Evolutionary conservation across 148 eudicot species (phyloP).

Genomic region (Dianthus caryophyllus): DNA sequence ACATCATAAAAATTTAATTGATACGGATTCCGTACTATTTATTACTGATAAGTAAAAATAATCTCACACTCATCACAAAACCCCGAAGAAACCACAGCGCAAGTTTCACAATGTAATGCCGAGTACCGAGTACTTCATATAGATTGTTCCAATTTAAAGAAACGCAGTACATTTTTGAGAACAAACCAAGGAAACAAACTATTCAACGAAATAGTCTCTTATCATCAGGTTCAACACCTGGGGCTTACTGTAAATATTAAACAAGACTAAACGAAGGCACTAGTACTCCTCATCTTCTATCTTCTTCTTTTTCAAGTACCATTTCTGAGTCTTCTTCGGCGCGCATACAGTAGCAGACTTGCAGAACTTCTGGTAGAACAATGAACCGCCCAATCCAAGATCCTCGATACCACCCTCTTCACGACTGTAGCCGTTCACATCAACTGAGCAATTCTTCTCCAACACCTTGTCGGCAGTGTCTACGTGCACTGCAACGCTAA

Average conservation of each 20-base stretch:
- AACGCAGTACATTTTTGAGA: too few species aligned
- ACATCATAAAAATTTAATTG: too few species aligned
- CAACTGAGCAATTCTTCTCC: conserved; percentile 32
- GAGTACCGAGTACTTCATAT: too few species aligned
- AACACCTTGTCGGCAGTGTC: conserved; percentile 32
- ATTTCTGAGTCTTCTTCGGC: conserved; percentile 51
- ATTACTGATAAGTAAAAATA: too few species aligned
- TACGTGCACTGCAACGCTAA: conserved; percentile 64
- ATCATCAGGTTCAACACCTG: not conserved
- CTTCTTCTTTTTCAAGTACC: conserved; percentile 49
- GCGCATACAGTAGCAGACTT: conserved; percentile 28
- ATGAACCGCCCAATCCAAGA: conserved; percentile 48
- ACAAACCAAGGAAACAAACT: too few species aligned
- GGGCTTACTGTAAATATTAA: not conserved
- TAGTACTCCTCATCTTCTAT: conserved; percentile 50
- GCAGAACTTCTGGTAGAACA: conserved; percentile 67
- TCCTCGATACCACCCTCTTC: conserved; percentile 49
- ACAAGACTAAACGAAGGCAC: not conserved
- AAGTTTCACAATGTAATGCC: too few species aligned
- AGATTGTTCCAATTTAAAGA: too few species aligned
- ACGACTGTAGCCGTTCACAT: conserved; percentile 40
- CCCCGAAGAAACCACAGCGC: too few species aligned
- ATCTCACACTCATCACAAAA: too few species aligned
- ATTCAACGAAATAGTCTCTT: not conserved
- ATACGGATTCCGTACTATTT: too few species aligned